A percentile compares a stretch with the other conserved stretches of the same genome.
Evolutionary conservation across 1,139 yeast species (phyloP).

Genomic region (Pichia inconspicua): DNA sequence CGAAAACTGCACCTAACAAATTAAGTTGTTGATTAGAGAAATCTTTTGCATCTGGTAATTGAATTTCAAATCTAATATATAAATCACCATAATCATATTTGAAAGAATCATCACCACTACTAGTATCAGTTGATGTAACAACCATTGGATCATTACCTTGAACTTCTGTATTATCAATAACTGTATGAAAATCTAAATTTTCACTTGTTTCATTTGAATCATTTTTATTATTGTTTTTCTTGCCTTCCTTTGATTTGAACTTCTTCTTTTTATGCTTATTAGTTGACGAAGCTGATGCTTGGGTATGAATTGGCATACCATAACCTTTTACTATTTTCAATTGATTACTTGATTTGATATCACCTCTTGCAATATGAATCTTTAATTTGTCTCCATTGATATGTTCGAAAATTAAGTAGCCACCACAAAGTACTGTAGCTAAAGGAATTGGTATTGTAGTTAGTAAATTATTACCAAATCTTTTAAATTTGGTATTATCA

Average conservation of each 20-base stretch:
- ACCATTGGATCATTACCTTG: not conserved
- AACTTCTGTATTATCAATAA: not conserved
- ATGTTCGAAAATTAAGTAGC: conserved; percentile 37
- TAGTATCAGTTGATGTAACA: not conserved
- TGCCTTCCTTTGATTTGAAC: no score
- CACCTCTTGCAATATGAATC: conserved; percentile 37
- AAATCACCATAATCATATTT: conserved; percentile 36
- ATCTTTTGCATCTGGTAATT: conserved; percentile 38
- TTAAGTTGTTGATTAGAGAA: conserved; percentile 32
- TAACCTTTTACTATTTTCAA: conserved; percentile 42
- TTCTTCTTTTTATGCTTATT: not conserved
- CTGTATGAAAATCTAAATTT: not conserved
- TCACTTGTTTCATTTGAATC: no score
- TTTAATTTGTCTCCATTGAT: conserved; percentile 40
- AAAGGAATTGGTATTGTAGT: conserved; percentile 42
- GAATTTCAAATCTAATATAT: conserved; percentile 42
- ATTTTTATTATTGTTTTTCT: conserved; percentile 11
- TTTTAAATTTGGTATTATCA: conserved; percentile 35
- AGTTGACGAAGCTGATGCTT: not conserved
- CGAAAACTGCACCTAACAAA: conserved; percentile 28
- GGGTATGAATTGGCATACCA: conserved; percentile 59
- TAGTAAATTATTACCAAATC: conserved; percentile 40
- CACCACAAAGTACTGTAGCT: conserved; percentile 50
- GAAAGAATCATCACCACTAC: conserved; percentile 1
- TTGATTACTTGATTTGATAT: conserved; percentile 37